Evolutionary conservation across 1,284 basidiomycete genomes (phyloP), one percentile per base, ranked within the genome.

Genomic region (Hymenochaete sp.): DNA sequence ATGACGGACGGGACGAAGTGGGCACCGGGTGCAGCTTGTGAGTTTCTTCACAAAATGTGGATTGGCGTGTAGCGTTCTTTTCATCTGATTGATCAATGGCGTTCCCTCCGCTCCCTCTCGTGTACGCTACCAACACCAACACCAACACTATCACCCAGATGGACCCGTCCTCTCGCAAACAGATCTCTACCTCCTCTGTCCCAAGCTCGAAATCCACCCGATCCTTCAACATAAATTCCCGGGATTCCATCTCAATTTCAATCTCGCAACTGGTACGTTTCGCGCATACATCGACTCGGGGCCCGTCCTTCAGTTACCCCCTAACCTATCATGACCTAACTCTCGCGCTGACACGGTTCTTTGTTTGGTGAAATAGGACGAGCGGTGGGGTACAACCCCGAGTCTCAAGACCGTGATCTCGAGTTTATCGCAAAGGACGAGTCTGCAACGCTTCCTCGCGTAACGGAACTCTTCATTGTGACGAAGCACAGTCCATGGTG

Each of bases 401-500:
- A 73, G 35, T 66, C 71, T 14, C 65, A 72, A 33, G 77, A 80
- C 53, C 71, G 73, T 7, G 79, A 83, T 50, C 62, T 79, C 11
- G 69, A 72, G 2, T 82, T 87, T 56, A 69, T 68, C 0, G 67
- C 70, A 31, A 82, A 81, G 56, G 79, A 84, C 55, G 78, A 88
- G 58, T 82, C 84, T 0, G 85, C 86, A 18, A 87, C 84, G 1
- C 65, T 87, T 21, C 86, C 85, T 1, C 77, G 85, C 36, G 79
- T 87, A n/a, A 65, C 67, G 19, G 76, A 83, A 53, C 63, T 89
- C 49, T 75, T 82, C 52, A 68, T 89, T 52, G 79, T 89, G 58
- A 78, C 77, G n/a, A 72, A 77, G 38, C 62, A 70, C 32, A 79
- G 75, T 38, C 85, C 85, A 2, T 89, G 85, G 85, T 86, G 84